A percentile compares a stretch with the other conserved stretches of the same genome.
Conservation (phyloP, 169 alveolate species). For the Plasmodium adleri region DNA sequence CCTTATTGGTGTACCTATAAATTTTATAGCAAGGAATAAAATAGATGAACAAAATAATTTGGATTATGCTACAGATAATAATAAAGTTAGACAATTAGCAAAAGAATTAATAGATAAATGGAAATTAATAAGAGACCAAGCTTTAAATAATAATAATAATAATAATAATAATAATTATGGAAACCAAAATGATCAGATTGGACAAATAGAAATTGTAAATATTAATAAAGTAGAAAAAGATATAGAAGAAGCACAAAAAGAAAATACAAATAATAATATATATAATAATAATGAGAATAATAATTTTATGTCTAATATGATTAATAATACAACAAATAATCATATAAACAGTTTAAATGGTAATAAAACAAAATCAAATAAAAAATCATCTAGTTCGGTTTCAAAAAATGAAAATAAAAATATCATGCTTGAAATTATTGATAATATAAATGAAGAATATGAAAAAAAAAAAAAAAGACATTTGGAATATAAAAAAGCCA, state of each 20-base stretch:
- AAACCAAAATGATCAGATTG: neutral
- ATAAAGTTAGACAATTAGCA: slow-evolving; percentile 17
- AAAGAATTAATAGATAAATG: slow-evolving; percentile 33
- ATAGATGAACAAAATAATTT: slow-evolving; percentile 25
- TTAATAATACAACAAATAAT: neutral
- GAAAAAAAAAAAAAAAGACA: slow-evolving; percentile 72
- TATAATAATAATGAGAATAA: neutral
- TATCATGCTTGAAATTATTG: slow-evolving; percentile 66
- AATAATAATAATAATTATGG: neutral
- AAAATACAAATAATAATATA: neutral
- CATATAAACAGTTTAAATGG: neutral
- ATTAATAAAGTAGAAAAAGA: neutral
- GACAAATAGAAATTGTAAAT: neutral
- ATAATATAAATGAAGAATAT: slow-evolving; percentile 56
- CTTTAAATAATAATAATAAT: slow-evolving; percentile 11
- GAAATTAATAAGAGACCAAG: slow-evolving; percentile 42
- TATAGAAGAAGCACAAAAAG: slow-evolving; percentile 3
- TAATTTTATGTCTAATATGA: neutral
- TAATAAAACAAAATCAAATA: slow-evolving; percentile 3
- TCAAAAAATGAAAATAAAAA: slow-evolving; percentile 25
- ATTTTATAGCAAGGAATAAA: slow-evolving; percentile 59
- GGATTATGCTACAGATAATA: slow-evolving; percentile 37
- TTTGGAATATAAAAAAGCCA: slow-evolving; percentile 70
- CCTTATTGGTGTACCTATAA: slow-evolving; percentile 58
- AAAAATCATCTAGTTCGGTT: neutral